Percentiles rank a stretch among this genome's conserved stretches.
These are phyloP conservation scores for Penicillium vulpinum DNA, from an alignment of 2,329 filamentous ascomycete genomes.

Conservation along the genomic window DNA sequence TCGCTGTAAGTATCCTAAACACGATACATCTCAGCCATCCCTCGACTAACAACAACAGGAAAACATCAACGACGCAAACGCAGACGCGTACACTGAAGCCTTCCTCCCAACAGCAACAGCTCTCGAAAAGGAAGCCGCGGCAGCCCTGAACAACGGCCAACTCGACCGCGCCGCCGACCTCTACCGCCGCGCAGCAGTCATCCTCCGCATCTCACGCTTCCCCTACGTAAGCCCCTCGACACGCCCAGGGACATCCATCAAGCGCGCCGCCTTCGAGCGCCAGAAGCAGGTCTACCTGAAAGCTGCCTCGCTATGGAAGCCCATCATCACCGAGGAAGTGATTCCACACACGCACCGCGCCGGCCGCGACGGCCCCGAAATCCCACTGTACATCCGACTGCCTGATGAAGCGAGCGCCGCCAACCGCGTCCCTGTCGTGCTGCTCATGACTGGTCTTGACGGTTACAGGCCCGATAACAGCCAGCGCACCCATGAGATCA, in stretches of 20 bases:
- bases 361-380: conserved; percentile 53
- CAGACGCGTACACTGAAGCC: conserved; percentile 62
- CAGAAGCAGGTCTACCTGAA: conserved; percentile 66
- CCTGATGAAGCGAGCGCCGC: conserved; percentile 49
- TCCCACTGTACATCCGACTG: conserved; percentile 66
- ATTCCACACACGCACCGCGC: conserved; percentile 59
- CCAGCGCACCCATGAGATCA: conserved; percentile 60
- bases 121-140: conserved; percentile 56
- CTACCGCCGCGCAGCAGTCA: conserved; percentile 68
- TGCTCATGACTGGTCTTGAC: conserved; percentile 61
- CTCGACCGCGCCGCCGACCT: conserved; percentile 58
- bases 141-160: conserved; percentile 52
- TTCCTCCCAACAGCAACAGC: conserved; percentile 63
- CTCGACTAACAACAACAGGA: conserved; percentile 35
- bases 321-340: conserved; percentile 61
- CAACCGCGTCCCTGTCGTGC: conserved; percentile 52
- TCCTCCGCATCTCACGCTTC: conserved; percentile 74
- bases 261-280: conserved; percentile 64
- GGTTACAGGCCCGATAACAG: conserved; percentile 58
- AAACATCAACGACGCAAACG: conserved; percentile 65
- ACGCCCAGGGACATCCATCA: conserved; percentile 36
- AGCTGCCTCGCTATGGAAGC: conserved; percentile 55
- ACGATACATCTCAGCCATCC: neutral
- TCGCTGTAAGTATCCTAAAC: conserved; percentile 46
- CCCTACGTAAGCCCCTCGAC: conserved; percentile 47